phyloP scores from a whole-genome alignment of 2,329 filamentous ascomycete species.

The Lachnellula occidentalis region DNA sequence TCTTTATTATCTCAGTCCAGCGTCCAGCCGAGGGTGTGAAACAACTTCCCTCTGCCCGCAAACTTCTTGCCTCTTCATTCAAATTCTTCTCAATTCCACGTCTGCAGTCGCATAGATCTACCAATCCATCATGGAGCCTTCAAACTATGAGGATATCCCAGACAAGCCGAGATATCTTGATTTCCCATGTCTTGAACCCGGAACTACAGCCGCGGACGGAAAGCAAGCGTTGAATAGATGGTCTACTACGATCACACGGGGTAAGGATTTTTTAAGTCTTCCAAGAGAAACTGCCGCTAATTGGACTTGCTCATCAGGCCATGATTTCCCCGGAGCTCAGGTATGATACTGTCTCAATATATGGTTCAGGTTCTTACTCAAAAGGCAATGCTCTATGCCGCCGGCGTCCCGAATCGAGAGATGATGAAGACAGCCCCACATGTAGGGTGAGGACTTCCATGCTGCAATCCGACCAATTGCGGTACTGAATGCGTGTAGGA shows the following conservation, averaged over 20 bases:
- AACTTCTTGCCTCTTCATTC: neutral
- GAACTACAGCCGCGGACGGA: conserved; percentile 40
- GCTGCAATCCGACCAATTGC: neutral
- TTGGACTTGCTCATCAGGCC: conserved; percentile 38
- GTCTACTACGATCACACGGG: conserved; percentile 72
- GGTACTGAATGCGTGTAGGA: conserved; percentile 1
- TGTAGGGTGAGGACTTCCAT: conserved; percentile 56
- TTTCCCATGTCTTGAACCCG: conserved; percentile 27
- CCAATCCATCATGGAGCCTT: conserved; percentile 21
- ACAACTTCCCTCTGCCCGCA: neutral
- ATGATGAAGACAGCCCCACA: conserved; percentile 89
- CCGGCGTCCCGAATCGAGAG: conserved; percentile 75
- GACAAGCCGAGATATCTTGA: conserved; percentile 28
- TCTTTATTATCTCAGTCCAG: neutral
- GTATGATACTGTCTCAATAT: conserved; percentile 37
- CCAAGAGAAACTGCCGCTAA: neutral
- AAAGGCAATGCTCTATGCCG: conserved; percentile 93
- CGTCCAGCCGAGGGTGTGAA: neutral
- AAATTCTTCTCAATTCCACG: neutral
- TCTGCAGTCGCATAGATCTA: neutral
- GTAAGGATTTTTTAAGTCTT: conserved; percentile 2
- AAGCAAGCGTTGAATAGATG: conserved; percentile 74
- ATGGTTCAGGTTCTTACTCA: neutral
- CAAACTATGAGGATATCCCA: conserved; percentile 15
- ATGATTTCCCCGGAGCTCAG: conserved; percentile 91